phyloP scores from a whole-genome alignment of 2,329 filamentous ascomycete species.

The Endocalyx cinctus region DNA sequence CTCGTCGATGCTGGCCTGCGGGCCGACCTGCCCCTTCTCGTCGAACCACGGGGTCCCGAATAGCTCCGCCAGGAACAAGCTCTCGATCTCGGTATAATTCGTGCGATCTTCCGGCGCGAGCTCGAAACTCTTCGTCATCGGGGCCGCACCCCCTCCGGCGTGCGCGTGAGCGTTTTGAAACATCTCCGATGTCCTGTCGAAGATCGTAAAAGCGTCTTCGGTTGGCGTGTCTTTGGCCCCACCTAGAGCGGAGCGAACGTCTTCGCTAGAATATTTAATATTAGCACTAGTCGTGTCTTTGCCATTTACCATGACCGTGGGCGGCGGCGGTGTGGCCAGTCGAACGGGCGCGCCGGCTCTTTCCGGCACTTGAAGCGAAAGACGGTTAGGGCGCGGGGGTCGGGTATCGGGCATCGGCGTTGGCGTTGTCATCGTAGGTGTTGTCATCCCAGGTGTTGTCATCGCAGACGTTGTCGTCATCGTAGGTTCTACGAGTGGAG shows the following conservation, averaged over 20 bases:
- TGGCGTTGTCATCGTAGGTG: slow-evolving; percentile 13
- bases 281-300: slow-evolving; percentile 23
- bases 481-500: too few relatives aligned
- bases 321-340: slow-evolving; percentile 54
- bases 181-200: slow-evolving; percentile 20
- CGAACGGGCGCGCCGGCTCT: slow-evolving; percentile 56
- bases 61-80: slow-evolving; percentile 47
- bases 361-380: slow-evolving; percentile 61
- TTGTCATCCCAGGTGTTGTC: too few relatives aligned
- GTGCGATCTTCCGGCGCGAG: slow-evolving; percentile 40
- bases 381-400: slow-evolving; percentile 40
- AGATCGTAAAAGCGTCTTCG: slow-evolving; percentile 16
- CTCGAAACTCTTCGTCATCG: slow-evolving; percentile 24
- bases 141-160: too few relatives aligned
- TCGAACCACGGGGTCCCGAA: slow-evolving; percentile 50
- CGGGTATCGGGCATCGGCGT: slow-evolving; percentile 15
- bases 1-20: slow-evolving; percentile 46
- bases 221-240: too few relatives aligned
- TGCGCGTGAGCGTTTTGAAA: too few relatives aligned
- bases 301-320: slow-evolving; percentile 50
- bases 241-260: not conserved
- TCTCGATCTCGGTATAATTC: slow-evolving; percentile 54
- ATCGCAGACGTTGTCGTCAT: too few relatives aligned
- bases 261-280: not conserved
- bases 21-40: slow-evolving; percentile 35